Evolutionary conservation across 2,329 filamentous ascomycete genomes (phyloP), one percentile per base, ranked within the genome.

Genomic region (Boeremia exigua): DNA sequence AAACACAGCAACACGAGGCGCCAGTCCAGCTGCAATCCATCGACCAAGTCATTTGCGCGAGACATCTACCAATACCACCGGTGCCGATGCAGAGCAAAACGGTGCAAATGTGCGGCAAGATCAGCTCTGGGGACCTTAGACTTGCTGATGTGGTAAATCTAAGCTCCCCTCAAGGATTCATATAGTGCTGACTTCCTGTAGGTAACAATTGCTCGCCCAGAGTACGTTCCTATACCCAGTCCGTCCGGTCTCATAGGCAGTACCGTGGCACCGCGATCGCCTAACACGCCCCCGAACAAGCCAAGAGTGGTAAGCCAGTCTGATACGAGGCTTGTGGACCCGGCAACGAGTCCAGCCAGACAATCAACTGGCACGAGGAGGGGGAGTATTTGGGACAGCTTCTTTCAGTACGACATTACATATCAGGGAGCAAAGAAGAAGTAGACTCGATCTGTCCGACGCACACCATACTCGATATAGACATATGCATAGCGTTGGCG

Each of bases 91-190:
- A 47, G 68, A 71, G 25, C 63, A 69, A 40, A 75, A 77, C 47
- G 76, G 65, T 45, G 44, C 40, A 51, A 66, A 79, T 76, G 78
- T 79, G 70, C 75, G 77, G 62, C 75, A 74, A 66, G 77, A 79
- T 61, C 73, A 77, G 54, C 70, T 79, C 47, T 77, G 75, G 73
- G 77, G 77, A 65, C 75, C 76, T 70, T 77, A 73, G 70, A 61
- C 71, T 69, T 65, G 61, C 60, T 60, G 46, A 56, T 62, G 44
- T 52, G 62, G 65, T 68, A 69, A 66, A 65, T 68, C 70, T 72
- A 69, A 67, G 71, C 65, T 67, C 60, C 62, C 63, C 59, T 49
- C 23, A 23, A 23, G 29, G 40, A n/a, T 14, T 30, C 40, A 42
- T 23, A 47, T n/a, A 2, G 11, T 48, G 17, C 62, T 68, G 55